Conservation (phyloP, 257 asterid species). For the Solanum chilense region DNA sequence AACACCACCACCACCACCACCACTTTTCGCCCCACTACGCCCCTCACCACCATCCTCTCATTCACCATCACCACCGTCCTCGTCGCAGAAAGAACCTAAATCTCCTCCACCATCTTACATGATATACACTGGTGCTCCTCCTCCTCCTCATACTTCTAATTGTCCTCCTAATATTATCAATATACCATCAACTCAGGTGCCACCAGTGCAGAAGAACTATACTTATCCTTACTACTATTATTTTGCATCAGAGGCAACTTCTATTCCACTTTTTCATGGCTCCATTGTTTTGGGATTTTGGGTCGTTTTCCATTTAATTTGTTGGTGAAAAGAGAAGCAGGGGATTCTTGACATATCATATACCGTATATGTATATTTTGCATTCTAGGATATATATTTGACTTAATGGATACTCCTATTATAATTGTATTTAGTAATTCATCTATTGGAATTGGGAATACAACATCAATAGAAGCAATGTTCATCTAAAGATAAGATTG, state of each 20-base stretch:
- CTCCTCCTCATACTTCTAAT: not conserved
- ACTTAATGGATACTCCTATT: not conserved
- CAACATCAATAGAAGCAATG: not conserved
- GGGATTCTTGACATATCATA: not conserved
- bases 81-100: not conserved
- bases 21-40: constrained; percentile 14
- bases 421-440: not conserved
- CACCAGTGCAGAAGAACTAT: constrained; percentile 38
- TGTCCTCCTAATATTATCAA: not conserved
- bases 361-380: not conserved
- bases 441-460: not conserved
- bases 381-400: not conserved
- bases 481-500: not conserved
- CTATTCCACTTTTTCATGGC: constrained; percentile 7
- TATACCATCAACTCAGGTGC: constrained; percentile 24
- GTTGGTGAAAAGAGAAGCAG: not conserved
- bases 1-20: constrained; percentile 10
- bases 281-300: constrained; percentile 16
- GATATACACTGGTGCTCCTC: not conserved
- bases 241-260: constrained; percentile 40
- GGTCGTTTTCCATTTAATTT: constrained; percentile 5
- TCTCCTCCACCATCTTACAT: constrained; percentile 2
- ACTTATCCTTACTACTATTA: constrained; percentile 63
- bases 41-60: constrained; percentile 29
- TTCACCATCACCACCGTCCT: constrained; percentile 20